Evolutionary conservation across 192 early-diverging fungal genomes (phyloP).

Genomic region (Mortierella antarctica): DNA sequence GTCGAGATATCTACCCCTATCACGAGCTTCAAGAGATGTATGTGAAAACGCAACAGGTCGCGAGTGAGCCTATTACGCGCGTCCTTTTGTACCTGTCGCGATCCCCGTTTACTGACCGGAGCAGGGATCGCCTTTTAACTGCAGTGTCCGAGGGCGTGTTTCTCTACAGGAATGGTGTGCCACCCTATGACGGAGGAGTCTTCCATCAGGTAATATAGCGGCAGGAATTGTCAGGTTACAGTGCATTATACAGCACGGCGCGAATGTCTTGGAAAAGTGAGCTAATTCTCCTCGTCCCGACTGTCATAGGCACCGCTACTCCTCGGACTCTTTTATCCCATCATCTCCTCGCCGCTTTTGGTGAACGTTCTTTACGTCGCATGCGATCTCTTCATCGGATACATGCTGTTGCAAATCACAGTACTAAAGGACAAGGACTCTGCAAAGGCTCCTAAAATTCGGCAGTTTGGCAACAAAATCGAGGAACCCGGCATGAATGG

Average conservation of each 20-base stretch:
- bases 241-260: not conserved
- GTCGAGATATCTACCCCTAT: slow-evolving; percentile 90
- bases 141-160: slow-evolving; percentile 88
- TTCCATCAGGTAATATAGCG: slow-evolving; percentile 81
- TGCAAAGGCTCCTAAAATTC: slow-evolving; percentile 25
- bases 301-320: slow-evolving; percentile 73
- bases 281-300: not conserved
- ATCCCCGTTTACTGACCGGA: too few relatives aligned
- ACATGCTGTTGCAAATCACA: slow-evolving; percentile 69
- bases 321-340: slow-evolving; percentile 74
- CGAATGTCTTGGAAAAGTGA: not conserved
- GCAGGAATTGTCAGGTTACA: not conserved
- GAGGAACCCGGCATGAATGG: slow-evolving; percentile 36
- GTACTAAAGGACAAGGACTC: slow-evolving; percentile 21
- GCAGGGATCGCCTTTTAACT: not conserved
- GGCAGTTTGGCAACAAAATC: slow-evolving; percentile 16
- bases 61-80: too few relatives aligned
- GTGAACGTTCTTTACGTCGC: slow-evolving; percentile 67
- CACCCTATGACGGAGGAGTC: slow-evolving; percentile 89
- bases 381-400: slow-evolving; percentile 74
- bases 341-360: slow-evolving; percentile 64
- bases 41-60: not conserved
- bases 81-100: too few relatives aligned
- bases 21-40: slow-evolving; percentile 88
- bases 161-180: slow-evolving; percentile 76